Percentiles rank a stretch among this genome's conserved stretches.
phyloP scores from a whole-genome alignment of 192 early-diverging fungal species.

The Thoreauomyces humboldtii region DNA sequence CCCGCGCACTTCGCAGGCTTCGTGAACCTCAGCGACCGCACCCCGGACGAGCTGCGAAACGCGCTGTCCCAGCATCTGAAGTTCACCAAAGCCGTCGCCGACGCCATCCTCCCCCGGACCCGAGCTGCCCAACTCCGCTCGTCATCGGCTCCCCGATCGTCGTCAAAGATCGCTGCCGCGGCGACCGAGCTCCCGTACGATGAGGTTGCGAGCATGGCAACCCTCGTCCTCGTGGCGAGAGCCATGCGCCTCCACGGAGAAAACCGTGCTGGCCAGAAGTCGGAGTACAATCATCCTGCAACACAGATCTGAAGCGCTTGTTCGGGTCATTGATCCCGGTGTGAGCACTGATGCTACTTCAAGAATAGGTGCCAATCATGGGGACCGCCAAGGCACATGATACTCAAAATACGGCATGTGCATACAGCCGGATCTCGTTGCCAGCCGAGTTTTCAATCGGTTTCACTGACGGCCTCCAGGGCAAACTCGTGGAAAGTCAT shows the following conservation, averaged over 20 bases:
- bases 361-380: too few species aligned
- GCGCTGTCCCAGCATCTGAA: background rate
- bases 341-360: background rate
- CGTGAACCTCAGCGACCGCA: background rate
- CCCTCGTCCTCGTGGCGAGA: constrained; percentile 8
- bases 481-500: constrained; percentile 5
- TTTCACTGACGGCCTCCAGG: background rate
- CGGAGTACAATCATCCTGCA: too few species aligned
- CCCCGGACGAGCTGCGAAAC: background rate
- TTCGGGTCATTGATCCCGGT: too few species aligned
- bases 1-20: too few species aligned
- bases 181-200: background rate
- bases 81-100: constrained; percentile 4
- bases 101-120: background rate
- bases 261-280: too few species aligned
- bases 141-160: too few species aligned
- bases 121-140: background rate
- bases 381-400: too few species aligned
- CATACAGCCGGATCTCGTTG: background rate
- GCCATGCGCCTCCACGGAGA: background rate
- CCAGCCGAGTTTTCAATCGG: background rate
- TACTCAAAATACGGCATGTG: too few species aligned
- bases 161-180: background rate
- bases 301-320: too few species aligned
- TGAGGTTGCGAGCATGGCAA: constrained; percentile 9